Conservation (phyloP, 371 early-diverging fungal genomes). For the Smittium mucronatum region DNA sequence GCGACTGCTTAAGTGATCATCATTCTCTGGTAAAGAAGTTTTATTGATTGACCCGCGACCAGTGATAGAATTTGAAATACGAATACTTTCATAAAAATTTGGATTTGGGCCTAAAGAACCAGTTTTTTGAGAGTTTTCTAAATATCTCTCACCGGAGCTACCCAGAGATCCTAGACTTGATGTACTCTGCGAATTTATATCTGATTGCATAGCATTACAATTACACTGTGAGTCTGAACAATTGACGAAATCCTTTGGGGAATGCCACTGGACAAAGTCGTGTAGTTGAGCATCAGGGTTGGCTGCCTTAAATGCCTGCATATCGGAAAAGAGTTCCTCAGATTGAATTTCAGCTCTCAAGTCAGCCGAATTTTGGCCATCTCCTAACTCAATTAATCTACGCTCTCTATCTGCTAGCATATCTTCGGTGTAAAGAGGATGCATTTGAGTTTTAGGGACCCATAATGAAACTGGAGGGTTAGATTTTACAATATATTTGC, state of each 20-base stretch:
- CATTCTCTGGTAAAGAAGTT: constrained; percentile 12
- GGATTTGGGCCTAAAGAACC: constrained; percentile 7
- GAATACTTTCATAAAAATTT: constrained; percentile 16
- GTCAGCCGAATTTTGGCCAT: constrained; percentile 52
- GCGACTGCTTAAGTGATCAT: constrained; percentile 52
- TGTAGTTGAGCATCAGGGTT: constrained; percentile 64
- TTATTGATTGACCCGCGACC: background rate
- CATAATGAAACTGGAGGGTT: constrained; percentile 44
- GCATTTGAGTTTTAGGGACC: constrained; percentile 58
- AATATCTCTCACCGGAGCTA: background rate
- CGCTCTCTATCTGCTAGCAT: constrained; percentile 68
- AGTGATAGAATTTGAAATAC: background rate
- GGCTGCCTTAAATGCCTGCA: constrained; percentile 75
- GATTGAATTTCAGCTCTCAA: constrained; percentile 66
- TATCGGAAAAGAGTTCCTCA: constrained; percentile 66
- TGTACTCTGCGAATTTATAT: background rate
- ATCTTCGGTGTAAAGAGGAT: constrained; percentile 80
- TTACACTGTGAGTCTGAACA: background rate
- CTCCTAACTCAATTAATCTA: constrained; percentile 61
- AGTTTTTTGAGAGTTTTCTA: background rate
- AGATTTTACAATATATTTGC: constrained; percentile 33
- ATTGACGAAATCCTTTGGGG: constrained; percentile 72
- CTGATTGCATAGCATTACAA: background rate
- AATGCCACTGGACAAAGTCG: constrained; percentile 94
- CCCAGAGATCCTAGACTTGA: background rate